Evolutionary conservation across 768 basidiomycete species (phyloP).

Genomic region (Cystofilobasidium ferigula): DNA sequence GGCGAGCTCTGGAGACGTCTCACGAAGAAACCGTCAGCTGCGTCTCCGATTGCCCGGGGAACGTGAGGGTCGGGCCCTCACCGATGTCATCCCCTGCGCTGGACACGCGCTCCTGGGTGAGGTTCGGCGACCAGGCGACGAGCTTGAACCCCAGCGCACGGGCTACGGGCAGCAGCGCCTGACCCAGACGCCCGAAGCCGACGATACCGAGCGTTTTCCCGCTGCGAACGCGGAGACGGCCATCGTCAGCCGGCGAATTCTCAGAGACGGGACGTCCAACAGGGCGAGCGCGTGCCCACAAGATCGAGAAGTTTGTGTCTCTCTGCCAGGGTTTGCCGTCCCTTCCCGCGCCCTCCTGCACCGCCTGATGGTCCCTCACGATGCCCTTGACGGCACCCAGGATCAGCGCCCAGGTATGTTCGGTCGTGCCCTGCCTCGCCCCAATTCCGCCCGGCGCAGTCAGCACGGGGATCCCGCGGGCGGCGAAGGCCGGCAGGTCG

Average conservation of each 20-base stretch:
- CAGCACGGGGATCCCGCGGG: conserved; percentile 47
- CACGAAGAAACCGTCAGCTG: not conserved
- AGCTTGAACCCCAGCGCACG: conserved; percentile 53
- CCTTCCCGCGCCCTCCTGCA: conserved; percentile 40
- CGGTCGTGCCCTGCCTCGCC: conserved; percentile 40
- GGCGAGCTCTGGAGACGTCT: conserved; percentile 8
- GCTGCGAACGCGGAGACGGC: not conserved
- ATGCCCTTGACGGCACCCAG: conserved; percentile 49
- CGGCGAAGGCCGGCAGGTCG: conserved; percentile 44
- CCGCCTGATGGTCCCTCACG: conserved; percentile 45
- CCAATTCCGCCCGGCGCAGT: conserved; percentile 39
- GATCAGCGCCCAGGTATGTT: conserved; percentile 51
- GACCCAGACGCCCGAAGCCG: conserved; percentile 53
- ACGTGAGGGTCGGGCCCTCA: not conserved
- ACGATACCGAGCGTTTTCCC: conserved; percentile 53
- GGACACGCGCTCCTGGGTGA: conserved; percentile 50
- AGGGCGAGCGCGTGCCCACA: not conserved
- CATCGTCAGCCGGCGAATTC: not conserved
- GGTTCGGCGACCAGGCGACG: conserved; percentile 55
- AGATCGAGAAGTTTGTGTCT: conserved; percentile 23
- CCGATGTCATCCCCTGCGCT: conserved; percentile 47
- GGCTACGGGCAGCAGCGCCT: conserved; percentile 44
- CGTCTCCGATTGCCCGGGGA: not conserved
- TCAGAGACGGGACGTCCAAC: not conserved
- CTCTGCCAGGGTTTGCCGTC: conserved; percentile 46